Evolutionary conservation across 371 early-diverging fungal species (phyloP).

Genomic region (Fennellomyces sp.): DNA sequence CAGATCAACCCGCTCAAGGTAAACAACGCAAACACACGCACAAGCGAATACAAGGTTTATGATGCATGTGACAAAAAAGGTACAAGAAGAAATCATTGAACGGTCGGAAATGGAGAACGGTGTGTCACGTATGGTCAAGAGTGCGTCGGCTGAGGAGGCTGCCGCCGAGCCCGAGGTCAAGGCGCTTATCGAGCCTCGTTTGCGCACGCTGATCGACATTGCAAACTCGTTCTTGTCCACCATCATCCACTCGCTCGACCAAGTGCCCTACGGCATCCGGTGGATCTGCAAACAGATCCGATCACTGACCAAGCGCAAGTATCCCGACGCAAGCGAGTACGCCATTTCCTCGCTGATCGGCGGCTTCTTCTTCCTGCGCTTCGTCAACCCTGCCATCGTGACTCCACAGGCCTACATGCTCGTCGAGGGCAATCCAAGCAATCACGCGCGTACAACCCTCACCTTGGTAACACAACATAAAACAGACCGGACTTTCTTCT

Average conservation of each 20-base stretch:
- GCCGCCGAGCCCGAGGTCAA: conserved; percentile 78
- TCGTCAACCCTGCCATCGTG: conserved; percentile 97
- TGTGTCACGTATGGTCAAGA: conserved; percentile 65
- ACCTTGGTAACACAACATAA: conserved; percentile 67
- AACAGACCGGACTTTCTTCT: too few relatives aligned
- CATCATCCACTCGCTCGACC: conserved; percentile 78
- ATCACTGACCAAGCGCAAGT: conserved; percentile 87
- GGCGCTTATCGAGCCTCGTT: conserved; percentile 81
- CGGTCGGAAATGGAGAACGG: conserved; percentile 62
- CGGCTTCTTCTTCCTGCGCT: conserved; percentile 97
- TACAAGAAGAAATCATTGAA: conserved; percentile 89
- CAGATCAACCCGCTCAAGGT: conserved; percentile 88
- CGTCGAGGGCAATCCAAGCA: conserved; percentile 78
- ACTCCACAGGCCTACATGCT: conserved; percentile 95
- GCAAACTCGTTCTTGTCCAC: conserved; percentile 82
- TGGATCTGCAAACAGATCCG: conserved; percentile 98
- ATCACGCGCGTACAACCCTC: conserved; percentile 83
- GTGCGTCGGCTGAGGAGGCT: conserved; percentile 84
- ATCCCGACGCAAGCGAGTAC: conserved; percentile 86
- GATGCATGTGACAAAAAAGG: conserved; percentile 87
- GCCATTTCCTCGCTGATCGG: conserved; percentile 94
- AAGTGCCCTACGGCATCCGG: conserved; percentile 94
- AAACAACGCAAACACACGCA: neutral
- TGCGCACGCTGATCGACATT: conserved; percentile 83
- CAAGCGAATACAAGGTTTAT: too few relatives aligned